phyloP scores from a whole-genome alignment of 768 basidiomycete species.

The Lactarius hengduanensis region DNA sequence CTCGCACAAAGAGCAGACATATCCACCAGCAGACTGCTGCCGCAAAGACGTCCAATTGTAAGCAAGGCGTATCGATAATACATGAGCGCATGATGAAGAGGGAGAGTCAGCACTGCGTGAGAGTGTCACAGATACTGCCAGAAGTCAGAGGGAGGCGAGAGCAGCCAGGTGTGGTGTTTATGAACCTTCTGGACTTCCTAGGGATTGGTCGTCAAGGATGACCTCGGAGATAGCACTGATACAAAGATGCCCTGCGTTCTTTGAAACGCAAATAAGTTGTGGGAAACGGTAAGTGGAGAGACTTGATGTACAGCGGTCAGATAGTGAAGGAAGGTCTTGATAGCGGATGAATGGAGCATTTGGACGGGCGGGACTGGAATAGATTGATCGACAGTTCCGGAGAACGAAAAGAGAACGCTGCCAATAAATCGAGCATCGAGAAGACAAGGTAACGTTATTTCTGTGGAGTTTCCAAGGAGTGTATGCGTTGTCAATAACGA shows the following conservation, averaged over 20 bases:
- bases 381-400: conserved; percentile 50
- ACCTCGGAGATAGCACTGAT: conserved; percentile 24
- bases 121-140: conserved; percentile 41
- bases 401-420: conserved; percentile 51
- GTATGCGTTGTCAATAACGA: conserved; percentile 48
- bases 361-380: conserved; percentile 39
- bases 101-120: conserved; percentile 23
- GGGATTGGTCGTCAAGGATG: conserved; percentile 6
- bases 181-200: conserved; percentile 22
- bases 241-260: conserved; percentile 46
- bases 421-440: conserved; percentile 53
- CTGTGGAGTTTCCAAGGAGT: conserved; percentile 39
- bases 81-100: conserved; percentile 33
- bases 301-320: conserved; percentile 34
- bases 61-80: conserved; percentile 41
- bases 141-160: conserved; percentile 39
- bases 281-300: conserved; percentile 2
- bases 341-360: conserved; percentile 51
- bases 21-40: conserved; percentile 10
- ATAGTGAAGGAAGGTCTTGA: conserved; percentile 49
- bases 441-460: conserved; percentile 34
- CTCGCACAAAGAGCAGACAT: conserved; percentile 54
- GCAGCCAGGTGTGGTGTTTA: not conserved
- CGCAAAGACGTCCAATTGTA: conserved; percentile 40
- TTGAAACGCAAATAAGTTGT: conserved; percentile 23